Base-by-base conservation (phyloP, 2,329 filamentous ascomycete genomes). In the Ophiocordyceps sinensis region DNA sequence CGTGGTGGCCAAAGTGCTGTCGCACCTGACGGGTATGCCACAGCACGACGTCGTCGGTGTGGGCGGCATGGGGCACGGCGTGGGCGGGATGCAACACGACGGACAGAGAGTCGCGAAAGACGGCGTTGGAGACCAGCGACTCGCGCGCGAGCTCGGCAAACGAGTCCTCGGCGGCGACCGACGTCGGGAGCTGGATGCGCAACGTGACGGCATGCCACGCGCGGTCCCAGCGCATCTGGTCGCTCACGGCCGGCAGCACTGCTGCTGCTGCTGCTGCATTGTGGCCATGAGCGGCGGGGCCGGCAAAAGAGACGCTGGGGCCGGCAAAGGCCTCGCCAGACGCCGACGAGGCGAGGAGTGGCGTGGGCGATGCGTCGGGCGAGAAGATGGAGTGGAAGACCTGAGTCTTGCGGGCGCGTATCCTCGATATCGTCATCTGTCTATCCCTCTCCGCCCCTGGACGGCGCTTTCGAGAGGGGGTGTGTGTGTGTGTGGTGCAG, bases 11-110 rank as follows among this genome's bases (percentile, higher is more conserved):
- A 50, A 79, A 79, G 55, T 81, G 76, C 44, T 67, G 64, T 34
- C 74, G 67, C 35, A 75, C 72, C 56, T 80, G 75, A 42, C 72
- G 67, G 21, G 68, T 70, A 53, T 79, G 72, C 77, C 77, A 81
- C 23, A 63, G 55, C 23, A 79, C 49, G 32, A 80, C 59, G 49
- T 79, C 69, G 32, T 76, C 72, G 13, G 68, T 75, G 43, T 70
- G 65, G 12, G 55, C 49, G 15, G 75, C 72, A 8, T 62, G 56
- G 28, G 74, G 74, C 17, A 73, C 55, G 38, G 64, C 56, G 4
- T 49, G 50, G 38, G 54, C 45, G 36, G 74, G 68, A 41, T 72
- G 56, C 36, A 79, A 56, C 17, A 80, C 61, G 37, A 75, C 57
- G n/a, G 61, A 57, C 11, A 80, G 59, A 31, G 74, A 70, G 28